Evolutionary conservation across 73 alveolate genomes (phyloP), one percentile per base, ranked within the genome.

Genomic region (Blepharisma stoltei): DNA sequence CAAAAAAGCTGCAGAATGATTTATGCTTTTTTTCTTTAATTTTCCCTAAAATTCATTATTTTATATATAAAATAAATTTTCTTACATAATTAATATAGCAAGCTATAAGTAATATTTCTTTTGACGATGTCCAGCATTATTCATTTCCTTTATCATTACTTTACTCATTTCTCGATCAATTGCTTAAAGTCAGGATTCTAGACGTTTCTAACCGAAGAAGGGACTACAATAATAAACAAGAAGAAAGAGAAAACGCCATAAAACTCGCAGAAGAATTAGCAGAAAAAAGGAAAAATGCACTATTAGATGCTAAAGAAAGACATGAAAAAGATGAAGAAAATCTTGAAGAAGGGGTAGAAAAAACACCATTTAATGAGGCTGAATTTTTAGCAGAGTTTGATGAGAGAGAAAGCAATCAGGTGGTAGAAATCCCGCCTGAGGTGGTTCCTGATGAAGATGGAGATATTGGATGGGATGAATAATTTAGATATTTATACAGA

Each of bases 181-280:
- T 82, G 20, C 73, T 93, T n/a, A 86, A 85, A 67, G 81, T 87
- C 11, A 78, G 98, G 27, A 90, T 77, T 75, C 89, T 82, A 46
- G 98, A 90, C 54, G 87, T 85, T 48, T 60, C 67, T 68, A 76
- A 70, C 78, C 71, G 90, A 81, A 89, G 78, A 69, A n/a, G 27
- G 1, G 65, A 38, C 3, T 38, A 44, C 65, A 69, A 84, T 71
- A 78, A 65, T 70, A 88, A 83, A 60, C 81, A 78, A 76, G 94
- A 83, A 79, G 88, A 79, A 73, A 82, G 92, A 67, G 86, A 92
- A 23, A 78, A 75, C 38, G 84, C 81, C 68, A 81, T 85, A 44
- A 84, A 78, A 55, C 78, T 80, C 25, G 80, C 54, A 49, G 78
- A 84, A 65, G 78, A 81, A 67, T 77, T 89, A 67, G 83, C 54